Percentiles rank a stretch among this genome's conserved stretches.
Evolutionary conservation across 2,329 filamentous ascomycete genomes (phyloP).

Genomic region (Penicillium thymicola): DNA sequence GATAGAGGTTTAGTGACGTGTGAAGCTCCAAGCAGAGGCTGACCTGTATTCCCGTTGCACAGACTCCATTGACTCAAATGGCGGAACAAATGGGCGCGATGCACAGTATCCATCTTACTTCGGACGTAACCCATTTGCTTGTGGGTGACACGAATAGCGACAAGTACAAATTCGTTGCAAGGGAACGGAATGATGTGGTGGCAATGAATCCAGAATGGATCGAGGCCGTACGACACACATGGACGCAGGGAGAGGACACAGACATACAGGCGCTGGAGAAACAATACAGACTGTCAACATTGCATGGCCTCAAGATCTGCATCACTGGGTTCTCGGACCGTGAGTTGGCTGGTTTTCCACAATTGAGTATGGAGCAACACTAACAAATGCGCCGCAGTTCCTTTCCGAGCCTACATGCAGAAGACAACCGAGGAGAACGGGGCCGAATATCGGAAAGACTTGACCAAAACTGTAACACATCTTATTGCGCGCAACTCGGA

Average conservation of each 20-base stretch:
- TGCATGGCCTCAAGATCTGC: slow-evolving; percentile 58
- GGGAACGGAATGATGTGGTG: slow-evolving; percentile 79
- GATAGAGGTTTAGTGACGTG: neutral
- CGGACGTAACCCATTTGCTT: slow-evolving; percentile 90
- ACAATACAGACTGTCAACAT: slow-evolving; percentile 47
- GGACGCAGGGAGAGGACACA: slow-evolving; percentile 75
- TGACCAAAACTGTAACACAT: slow-evolving; percentile 83
- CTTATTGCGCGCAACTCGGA: slow-evolving; percentile 74
- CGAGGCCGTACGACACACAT: slow-evolving; percentile 71
- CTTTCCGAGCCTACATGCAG: slow-evolving; percentile 68
- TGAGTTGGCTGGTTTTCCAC: slow-evolving; percentile 35
- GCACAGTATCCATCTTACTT: slow-evolving; percentile 90
- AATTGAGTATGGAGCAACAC: slow-evolving; percentile 8
- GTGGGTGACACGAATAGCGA: slow-evolving; percentile 84
- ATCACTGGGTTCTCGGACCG: slow-evolving; percentile 68
- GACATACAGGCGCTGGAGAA: slow-evolving; percentile 68
- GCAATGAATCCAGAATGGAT: slow-evolving; percentile 83
- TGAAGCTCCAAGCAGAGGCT: slow-evolving; percentile 2
- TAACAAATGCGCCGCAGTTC: slow-evolving; percentile 43
- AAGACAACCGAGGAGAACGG: slow-evolving; percentile 66
- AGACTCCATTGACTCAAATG: slow-evolving; percentile 43
- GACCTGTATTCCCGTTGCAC: slow-evolving; percentile 4
- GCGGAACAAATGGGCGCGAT: slow-evolving; percentile 78
- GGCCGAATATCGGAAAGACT: slow-evolving; percentile 79
- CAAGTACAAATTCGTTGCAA: slow-evolving; percentile 94